phyloP scores from a whole-genome alignment of 305 asterid species.

The Fraxinus greggii region DNA sequence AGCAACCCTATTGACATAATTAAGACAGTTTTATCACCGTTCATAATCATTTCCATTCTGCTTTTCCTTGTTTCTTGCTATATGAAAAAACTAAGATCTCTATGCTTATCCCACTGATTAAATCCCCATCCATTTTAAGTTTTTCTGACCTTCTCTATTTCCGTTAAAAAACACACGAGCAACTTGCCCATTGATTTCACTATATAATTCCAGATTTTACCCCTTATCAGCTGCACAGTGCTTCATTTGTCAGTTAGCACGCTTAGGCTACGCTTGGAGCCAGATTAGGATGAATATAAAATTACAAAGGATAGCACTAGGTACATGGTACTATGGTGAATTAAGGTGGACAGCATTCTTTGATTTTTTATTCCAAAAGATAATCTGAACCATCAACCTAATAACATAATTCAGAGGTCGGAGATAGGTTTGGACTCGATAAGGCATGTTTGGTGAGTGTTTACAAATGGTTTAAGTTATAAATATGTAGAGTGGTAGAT shows the following conservation, averaged over 20 bases:
- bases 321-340: background rate
- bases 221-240: background rate
- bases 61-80: background rate
- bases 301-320: background rate
- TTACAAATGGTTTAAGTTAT: too few relatives aligned
- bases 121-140: background rate
- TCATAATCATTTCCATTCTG: background rate
- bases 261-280: background rate
- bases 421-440: too few relatives aligned
- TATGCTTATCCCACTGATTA: constrained; percentile 59
- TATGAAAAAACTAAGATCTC: background rate
- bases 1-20: background rate
- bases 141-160: background rate
- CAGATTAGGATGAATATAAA: background rate
- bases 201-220: background rate
- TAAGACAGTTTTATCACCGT: background rate
- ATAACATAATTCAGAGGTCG: too few relatives aligned
- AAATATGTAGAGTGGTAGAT: too few relatives aligned
- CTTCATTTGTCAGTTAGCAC: background rate
- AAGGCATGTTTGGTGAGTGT: too few relatives aligned
- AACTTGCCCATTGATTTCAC: background rate
- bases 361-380: too few relatives aligned
- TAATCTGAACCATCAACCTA: too few relatives aligned
- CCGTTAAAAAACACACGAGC: background rate
- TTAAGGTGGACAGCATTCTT: background rate